These are phyloP conservation scores for Acacia acuminata DNA, from an alignment of 306 rosid genomes.

Conservation along the genomic window DNA sequence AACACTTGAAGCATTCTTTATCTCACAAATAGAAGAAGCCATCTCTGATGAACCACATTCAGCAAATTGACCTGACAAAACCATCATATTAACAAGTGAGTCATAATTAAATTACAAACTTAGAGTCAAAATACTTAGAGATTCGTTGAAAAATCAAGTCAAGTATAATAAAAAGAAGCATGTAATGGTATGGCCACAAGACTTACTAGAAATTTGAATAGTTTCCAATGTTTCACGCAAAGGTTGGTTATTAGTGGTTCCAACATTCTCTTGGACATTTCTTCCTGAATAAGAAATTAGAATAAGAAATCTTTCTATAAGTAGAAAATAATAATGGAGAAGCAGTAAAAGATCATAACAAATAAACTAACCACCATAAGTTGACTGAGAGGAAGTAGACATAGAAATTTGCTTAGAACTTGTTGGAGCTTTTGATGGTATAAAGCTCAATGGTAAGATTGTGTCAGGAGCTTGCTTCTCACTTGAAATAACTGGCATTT, in stretches of 20 bases:
- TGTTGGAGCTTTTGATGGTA: background rate
- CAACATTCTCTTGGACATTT: background rate
- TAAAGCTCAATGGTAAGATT: background rate
- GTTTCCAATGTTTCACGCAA: background rate
- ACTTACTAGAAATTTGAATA: background rate
- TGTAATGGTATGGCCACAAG: background rate
- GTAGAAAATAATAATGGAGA: too few relatives aligned
- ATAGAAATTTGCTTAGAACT: background rate
- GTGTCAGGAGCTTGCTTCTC: background rate
- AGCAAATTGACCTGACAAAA: background rate
- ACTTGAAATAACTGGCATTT: background rate
- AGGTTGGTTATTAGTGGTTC: background rate
- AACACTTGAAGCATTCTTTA: background rate
- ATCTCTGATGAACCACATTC: too few relatives aligned
- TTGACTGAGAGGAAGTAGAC: background rate
- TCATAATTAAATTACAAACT: background rate
- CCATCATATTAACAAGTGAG: background rate
- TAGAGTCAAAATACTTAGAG: background rate
- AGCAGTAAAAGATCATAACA: too few relatives aligned
- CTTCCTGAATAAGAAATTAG: background rate
- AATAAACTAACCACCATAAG: background rate
- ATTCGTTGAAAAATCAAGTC: background rate
- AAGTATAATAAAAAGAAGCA: background rate
- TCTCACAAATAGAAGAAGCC: background rate
- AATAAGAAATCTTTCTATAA: background rate